These are phyloP conservation scores for Cladosporium oxysporum DNA, from an alignment of 2,329 filamentous ascomycete species.

Conservation along the genomic window DNA sequence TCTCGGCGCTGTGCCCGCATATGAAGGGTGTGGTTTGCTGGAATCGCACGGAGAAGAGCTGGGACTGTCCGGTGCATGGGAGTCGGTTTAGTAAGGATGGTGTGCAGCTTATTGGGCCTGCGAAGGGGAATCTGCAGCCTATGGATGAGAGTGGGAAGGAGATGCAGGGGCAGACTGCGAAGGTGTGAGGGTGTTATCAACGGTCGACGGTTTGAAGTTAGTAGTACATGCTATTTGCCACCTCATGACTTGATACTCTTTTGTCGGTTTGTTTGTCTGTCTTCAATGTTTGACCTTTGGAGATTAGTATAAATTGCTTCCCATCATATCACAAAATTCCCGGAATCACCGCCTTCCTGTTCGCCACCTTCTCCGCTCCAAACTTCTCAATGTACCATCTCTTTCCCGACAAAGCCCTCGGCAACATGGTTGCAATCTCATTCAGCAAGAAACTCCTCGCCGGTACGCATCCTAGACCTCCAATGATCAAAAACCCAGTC, in stretches of 20 bases:
- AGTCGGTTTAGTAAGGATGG: conserved; percentile 48
- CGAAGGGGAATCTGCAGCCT: conserved; percentile 41
- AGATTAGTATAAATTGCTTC: background rate
- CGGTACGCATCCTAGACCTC: conserved; percentile 66
- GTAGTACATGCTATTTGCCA: background rate
- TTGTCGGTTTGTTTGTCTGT: background rate
- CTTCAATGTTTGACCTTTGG: background rate
- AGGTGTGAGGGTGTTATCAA: background rate
- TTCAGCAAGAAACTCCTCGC: conserved; percentile 82
- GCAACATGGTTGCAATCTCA: conserved; percentile 86
- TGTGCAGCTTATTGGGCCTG: conserved; percentile 44
- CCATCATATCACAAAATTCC: conserved; percentile 48
- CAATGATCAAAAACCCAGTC: conserved; percentile 81
- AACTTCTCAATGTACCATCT: conserved; percentile 88
- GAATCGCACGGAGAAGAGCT: conserved; percentile 56
- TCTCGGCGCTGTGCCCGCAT: conserved; percentile 59
- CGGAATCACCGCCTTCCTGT: conserved; percentile 72
- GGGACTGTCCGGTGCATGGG: conserved; percentile 56
- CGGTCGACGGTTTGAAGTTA: background rate
- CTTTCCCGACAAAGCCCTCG: conserved; percentile 76
- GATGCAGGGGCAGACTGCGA: conserved; percentile 34
- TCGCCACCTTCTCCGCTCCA: conserved; percentile 76
- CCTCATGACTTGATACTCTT: background rate
- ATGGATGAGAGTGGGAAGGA: conserved; percentile 34
- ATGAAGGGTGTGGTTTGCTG: conserved; percentile 59